Conservation (phyloP, 768 basidiomycete genomes). For the Rhodotorula babjevae region DNA sequence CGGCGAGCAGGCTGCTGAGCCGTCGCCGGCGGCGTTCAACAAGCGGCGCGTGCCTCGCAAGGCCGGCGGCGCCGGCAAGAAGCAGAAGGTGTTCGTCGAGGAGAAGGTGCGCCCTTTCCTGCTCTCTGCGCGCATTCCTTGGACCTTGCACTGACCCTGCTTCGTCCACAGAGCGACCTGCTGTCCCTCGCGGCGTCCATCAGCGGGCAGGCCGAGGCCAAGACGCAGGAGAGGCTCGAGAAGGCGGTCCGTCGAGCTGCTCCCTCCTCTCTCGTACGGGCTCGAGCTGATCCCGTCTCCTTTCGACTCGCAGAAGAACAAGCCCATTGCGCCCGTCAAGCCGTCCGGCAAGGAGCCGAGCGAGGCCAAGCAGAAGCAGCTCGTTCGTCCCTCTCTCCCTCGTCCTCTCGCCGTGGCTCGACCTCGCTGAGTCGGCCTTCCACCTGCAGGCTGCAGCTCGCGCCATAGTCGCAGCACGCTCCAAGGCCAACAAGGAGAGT, state of each 20-base stretch:
- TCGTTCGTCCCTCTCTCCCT: background rate
- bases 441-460: slow-evolving; percentile 14
- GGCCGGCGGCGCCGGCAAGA: slow-evolving; percentile 26
- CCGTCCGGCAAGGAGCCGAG: slow-evolving; percentile 5
- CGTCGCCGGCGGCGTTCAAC: background rate
- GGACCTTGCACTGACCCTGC: background rate
- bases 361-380: slow-evolving; percentile 17
- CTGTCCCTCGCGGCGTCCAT: slow-evolving; percentile 17
- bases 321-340: background rate
- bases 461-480: slow-evolving; percentile 15
- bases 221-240: slow-evolving; percentile 1
- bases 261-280: too few species aligned
- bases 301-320: background rate
- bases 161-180: slow-evolving; percentile 12
- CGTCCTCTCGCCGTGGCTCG: too few species aligned
- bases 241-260: background rate
- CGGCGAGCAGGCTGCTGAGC: background rate
- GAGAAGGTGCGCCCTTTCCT: slow-evolving; percentile 16
- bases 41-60: slow-evolving; percentile 10
- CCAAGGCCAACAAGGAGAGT: slow-evolving; percentile 27
- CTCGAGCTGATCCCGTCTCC: background rate
- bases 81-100: slow-evolving; percentile 21
- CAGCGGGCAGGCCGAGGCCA: slow-evolving; percentile 10
- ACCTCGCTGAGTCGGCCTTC: background rate
- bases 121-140: too few species aligned